These are phyloP conservation scores for Nymphaea thermarum DNA, from an alignment of 164 flowering plant species.

Conservation along the genomic window DNA sequence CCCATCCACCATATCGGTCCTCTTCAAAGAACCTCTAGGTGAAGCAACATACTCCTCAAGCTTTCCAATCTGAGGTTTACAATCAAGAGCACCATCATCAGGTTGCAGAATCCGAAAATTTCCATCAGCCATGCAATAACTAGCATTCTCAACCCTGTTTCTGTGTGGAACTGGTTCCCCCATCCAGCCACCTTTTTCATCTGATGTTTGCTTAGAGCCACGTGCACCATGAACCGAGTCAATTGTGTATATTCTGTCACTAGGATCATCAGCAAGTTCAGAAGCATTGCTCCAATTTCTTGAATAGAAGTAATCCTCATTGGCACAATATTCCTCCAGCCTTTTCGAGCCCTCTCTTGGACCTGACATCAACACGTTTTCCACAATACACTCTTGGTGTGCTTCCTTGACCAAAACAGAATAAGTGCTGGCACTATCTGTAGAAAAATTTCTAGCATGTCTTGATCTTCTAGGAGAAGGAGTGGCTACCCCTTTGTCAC, in stretches of 20 bases:
- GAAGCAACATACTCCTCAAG: constrained; percentile 38
- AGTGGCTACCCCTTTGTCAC: constrained; percentile 56
- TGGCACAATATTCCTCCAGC: constrained; percentile 20
- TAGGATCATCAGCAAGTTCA: constrained; percentile 65
- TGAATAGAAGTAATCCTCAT: constrained; percentile 28
- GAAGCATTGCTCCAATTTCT: constrained; percentile 39
- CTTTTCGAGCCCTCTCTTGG: constrained; percentile 33
- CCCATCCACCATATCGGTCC: constrained; percentile 40
- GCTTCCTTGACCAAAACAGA: constrained; percentile 28
- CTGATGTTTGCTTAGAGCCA: constrained; percentile 1
- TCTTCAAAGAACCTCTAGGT: constrained; percentile 32
- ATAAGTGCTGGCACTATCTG: constrained; percentile 40
- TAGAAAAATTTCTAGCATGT: constrained; percentile 44
- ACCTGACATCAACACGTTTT: constrained; percentile 23
- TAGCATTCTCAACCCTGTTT: neutral
- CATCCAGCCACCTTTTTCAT: too few relatives aligned
- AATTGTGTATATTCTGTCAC: constrained; percentile 75
- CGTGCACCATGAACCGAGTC: constrained; percentile 52
- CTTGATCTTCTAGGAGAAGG: constrained; percentile 43
- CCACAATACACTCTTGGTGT: constrained; percentile 21
- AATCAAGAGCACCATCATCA: constrained; percentile 21
- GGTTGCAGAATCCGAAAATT: constrained; percentile 4
- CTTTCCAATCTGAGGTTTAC: constrained; percentile 26
- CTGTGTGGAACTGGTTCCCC: neutral
- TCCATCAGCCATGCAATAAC: neutral